These are phyloP conservation scores for Rhizophagus clarus DNA, from an alignment of 192 early-diverging fungal genomes.

Conservation along the genomic window DNA sequence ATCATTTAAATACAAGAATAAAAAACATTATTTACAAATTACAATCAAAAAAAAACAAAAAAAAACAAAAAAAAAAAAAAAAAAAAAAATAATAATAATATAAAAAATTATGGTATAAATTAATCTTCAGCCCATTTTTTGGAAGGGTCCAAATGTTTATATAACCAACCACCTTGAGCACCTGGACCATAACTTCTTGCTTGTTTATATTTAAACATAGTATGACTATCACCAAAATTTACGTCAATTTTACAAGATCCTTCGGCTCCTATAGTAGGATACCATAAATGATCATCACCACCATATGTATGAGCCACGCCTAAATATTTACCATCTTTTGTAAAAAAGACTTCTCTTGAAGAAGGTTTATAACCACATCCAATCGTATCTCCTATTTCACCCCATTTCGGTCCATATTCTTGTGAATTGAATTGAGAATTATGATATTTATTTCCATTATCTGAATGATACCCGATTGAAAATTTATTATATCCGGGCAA, in stretches of 20 bases:
- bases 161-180: not conserved
- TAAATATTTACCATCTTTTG: slow-evolving; percentile 19
- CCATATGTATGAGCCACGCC: not conserved
- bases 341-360: slow-evolving; percentile 34
- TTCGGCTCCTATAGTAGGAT: slow-evolving; percentile 35
- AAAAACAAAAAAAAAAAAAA: not conserved
- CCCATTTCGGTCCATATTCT: not conserved
- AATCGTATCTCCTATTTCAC: slow-evolving; percentile 35
- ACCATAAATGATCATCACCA: slow-evolving; percentile 14
- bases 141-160: not conserved
- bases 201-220: not conserved
- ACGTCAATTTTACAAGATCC: slow-evolving; percentile 33
- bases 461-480: slow-evolving; percentile 10
- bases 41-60: too few relatives aligned
- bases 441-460: not conserved
- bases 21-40: too few relatives aligned
- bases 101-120: slow-evolving; percentile 29
- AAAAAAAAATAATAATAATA: slow-evolving; percentile 24
- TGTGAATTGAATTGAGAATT: not conserved
- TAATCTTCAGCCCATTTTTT: not conserved
- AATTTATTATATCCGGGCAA: not conserved
- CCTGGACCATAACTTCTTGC: not conserved
- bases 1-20: too few relatives aligned
- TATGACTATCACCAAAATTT: not conserved
- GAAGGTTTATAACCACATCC: slow-evolving; percentile 38